phyloP scores from a whole-genome alignment of 2,329 filamentous ascomycete species.

The Talaromyces verruculosus region DNA sequence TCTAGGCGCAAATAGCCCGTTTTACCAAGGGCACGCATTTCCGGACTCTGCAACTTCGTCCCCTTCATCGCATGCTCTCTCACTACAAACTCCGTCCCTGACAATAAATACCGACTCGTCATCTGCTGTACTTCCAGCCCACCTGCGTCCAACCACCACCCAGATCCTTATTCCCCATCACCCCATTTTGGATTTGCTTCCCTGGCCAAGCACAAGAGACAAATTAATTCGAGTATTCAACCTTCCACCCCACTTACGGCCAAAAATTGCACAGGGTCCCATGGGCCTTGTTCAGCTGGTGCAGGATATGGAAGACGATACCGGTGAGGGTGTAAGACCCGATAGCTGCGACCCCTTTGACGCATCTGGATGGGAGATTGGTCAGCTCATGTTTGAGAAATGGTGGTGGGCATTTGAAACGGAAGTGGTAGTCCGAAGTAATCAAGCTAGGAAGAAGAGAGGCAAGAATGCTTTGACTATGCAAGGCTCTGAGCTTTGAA shows the following conservation, averaged over 20 bases:
- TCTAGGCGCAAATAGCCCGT: conserved; percentile 50
- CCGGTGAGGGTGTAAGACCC: conserved; percentile 54
- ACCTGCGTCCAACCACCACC: conserved; percentile 53
- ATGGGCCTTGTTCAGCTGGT: conserved; percentile 54
- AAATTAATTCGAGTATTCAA: conserved; percentile 54
- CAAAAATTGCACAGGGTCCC: conserved; percentile 48
- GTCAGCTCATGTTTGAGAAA: conserved; percentile 57
- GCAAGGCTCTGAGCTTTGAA: background rate
- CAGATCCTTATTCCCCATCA: conserved; percentile 57
- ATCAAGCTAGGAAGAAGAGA: conserved; percentile 46
- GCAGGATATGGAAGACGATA: conserved; percentile 58
- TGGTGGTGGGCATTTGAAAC: conserved; percentile 64
- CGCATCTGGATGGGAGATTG: conserved; percentile 56
- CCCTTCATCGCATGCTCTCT: conserved; percentile 21
- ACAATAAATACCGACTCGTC: conserved; percentile 30
- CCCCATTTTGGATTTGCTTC: conserved; percentile 58
- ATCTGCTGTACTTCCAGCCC: conserved; percentile 44
- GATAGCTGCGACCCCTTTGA: conserved; percentile 54
- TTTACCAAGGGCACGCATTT: conserved; percentile 31
- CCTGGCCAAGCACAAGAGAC: conserved; percentile 58
- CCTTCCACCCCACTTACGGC: conserved; percentile 51
- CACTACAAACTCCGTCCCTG: conserved; percentile 19
- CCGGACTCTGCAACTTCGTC: background rate
- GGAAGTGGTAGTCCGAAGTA: conserved; percentile 55
- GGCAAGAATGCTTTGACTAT: conserved; percentile 42